These are phyloP conservation scores for Solanum aculeatissimum DNA, from an alignment of 305 asterid species.

Conservation along the genomic window DNA sequence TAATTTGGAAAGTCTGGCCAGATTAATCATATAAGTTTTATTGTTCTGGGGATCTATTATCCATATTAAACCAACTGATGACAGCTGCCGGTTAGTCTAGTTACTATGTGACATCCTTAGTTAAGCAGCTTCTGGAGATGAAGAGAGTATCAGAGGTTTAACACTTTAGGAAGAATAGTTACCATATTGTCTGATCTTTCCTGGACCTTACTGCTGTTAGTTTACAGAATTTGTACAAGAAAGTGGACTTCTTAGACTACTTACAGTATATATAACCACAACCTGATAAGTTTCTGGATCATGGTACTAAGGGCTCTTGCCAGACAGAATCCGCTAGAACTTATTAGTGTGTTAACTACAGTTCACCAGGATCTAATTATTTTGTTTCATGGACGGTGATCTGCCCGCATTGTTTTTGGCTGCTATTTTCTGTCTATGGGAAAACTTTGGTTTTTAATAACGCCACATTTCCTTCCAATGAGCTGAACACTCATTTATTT, in stretches of 20 bases:
- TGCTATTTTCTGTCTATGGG: neutral
- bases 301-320: neutral
- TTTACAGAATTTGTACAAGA: neutral
- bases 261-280: neutral
- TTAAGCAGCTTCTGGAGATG: neutral
- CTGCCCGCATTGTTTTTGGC: neutral
- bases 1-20: neutral
- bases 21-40: neutral
- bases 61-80: neutral
- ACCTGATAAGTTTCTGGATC: neutral
- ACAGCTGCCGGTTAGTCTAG: neutral
- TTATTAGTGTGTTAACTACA: neutral
- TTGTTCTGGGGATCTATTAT: neutral
- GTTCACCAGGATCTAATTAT: neutral
- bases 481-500: neutral
- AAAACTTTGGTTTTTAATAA: neutral
- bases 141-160: neutral
- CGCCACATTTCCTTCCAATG: neutral
- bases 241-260: neutral
- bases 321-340: neutral
- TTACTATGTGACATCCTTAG: neutral
- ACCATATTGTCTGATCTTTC: neutral
- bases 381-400: neutral
- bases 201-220: neutral
- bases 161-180: neutral